Evolutionary conservation across 768 basidiomycete genomes (phyloP).

Genomic region (Rubroboletus satanas): DNA sequence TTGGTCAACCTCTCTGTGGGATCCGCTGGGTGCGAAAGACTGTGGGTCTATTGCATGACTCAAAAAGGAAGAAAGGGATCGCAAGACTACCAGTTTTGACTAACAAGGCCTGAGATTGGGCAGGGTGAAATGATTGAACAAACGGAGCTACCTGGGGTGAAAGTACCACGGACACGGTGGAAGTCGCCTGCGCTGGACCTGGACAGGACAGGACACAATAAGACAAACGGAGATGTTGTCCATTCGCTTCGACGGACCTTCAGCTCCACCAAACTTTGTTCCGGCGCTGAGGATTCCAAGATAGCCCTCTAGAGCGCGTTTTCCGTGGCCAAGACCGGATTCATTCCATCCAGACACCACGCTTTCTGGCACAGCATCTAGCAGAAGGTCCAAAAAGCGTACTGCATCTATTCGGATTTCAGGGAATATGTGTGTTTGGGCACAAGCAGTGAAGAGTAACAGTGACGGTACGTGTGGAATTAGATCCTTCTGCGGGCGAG

Average conservation of each 20-base stretch:
- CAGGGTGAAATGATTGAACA: background rate
- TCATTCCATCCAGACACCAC: constrained; percentile 69
- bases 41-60: constrained; percentile 38
- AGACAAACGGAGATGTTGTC: background rate
- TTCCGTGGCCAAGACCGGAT: constrained; percentile 48
- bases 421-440: constrained; percentile 92
- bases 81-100: constrained; percentile 78
- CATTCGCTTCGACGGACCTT: constrained; percentile 37
- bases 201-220: background rate
- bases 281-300: constrained; percentile 73
- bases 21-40: constrained; percentile 16
- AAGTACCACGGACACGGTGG: constrained; percentile 61
- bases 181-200: constrained; percentile 44
- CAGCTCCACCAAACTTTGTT: constrained; percentile 53
- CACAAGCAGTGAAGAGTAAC: constrained; percentile 83
- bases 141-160: constrained; percentile 49
- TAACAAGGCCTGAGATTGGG: constrained; percentile 27
- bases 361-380: constrained; percentile 63
- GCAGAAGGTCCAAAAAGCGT: constrained; percentile 69
- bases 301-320: constrained; percentile 72
- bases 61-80: constrained; percentile 69
- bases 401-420: constrained; percentile 91
- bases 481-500: constrained; percentile 53
- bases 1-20: constrained; percentile 7
- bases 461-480: constrained; percentile 71